Conservation (phyloP, 371 early-diverging fungal species). For the Rhizopus stolonifer region DNA sequence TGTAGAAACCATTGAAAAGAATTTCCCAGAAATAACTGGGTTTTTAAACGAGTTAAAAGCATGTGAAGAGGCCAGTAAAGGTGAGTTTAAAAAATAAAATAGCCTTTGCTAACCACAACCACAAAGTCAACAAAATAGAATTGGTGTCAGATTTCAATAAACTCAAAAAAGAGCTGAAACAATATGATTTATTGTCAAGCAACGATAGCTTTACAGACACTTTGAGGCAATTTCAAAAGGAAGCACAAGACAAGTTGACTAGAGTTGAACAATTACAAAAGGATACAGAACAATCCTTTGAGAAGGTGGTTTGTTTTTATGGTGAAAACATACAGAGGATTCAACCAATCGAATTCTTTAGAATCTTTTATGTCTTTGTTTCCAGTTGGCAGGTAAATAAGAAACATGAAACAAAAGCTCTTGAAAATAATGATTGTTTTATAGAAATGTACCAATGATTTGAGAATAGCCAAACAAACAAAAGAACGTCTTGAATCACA, state of each 20-base stretch:
- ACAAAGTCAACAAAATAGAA: constrained; percentile 47
- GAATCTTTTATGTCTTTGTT: constrained; percentile 71
- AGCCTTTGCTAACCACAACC: background rate
- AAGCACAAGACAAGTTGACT: constrained; percentile 36
- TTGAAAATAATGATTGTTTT: background rate
- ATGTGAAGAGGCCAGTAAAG: constrained; percentile 74
- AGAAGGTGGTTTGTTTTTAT: constrained; percentile 46
- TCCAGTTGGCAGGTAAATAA: constrained; percentile 12
- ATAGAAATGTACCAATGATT: constrained; percentile 31
- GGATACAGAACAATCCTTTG: constrained; percentile 41
- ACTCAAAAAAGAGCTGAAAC: constrained; percentile 45
- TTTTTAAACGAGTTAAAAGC: constrained; percentile 71
- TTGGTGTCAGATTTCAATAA: constrained; percentile 39
- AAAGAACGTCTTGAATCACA: constrained; percentile 43
- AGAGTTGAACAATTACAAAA: constrained; percentile 36
- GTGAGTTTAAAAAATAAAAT: constrained; percentile 29
- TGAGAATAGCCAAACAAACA: constrained; percentile 26
- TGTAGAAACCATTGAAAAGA: constrained; percentile 62
- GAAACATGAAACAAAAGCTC: constrained; percentile 2
- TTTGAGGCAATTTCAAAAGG: constrained; percentile 49
- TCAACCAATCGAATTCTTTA: constrained; percentile 86
- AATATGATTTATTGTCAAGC: constrained; percentile 33
- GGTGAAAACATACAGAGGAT: constrained; percentile 77
- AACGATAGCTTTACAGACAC: constrained; percentile 24
- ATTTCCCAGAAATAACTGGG: constrained; percentile 58